Conservation (phyloP, 129 eudicot genomes). For the Pseudognaphalium luteoalbum region DNA sequence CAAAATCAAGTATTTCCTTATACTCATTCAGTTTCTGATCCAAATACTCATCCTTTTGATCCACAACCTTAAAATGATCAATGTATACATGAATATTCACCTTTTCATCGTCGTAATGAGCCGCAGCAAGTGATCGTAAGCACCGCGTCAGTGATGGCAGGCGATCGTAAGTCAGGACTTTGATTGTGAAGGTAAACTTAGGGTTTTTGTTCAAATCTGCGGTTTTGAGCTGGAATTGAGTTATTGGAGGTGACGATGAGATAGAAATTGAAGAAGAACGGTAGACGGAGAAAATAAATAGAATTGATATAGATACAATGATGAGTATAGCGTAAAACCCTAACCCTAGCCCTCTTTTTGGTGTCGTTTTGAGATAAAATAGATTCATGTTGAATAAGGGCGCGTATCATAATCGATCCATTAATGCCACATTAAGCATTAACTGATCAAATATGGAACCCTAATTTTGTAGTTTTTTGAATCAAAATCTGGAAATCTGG, state of each 20-base stretch:
- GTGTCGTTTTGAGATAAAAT: conserved; percentile 29
- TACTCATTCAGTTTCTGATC: conserved; percentile 55
- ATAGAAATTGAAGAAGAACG: conserved; percentile 45
- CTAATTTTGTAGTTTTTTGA: background rate
- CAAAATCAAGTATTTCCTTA: conserved; percentile 61
- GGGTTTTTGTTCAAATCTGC: conserved; percentile 1
- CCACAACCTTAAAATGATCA: conserved; percentile 61
- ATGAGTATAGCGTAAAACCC: conserved; percentile 40
- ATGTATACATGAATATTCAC: conserved; percentile 75
- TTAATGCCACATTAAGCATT: conserved; percentile 2
- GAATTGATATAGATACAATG: conserved; percentile 30
- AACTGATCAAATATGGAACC: background rate
- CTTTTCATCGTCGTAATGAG: conserved; percentile 53
- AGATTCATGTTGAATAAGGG: conserved; percentile 5
- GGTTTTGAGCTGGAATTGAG: conserved; percentile 18
- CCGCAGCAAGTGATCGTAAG: conserved; percentile 65
- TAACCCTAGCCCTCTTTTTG: conserved; percentile 29
- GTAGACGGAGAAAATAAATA: conserved; percentile 48
- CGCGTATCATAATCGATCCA: conserved; percentile 16
- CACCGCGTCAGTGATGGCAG: conserved; percentile 80
- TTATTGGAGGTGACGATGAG: conserved; percentile 31
- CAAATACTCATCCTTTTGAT: conserved; percentile 40
- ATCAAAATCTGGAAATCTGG: background rate
- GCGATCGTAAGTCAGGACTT: conserved; percentile 80
- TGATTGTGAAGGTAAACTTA: conserved; percentile 65